Conservation (phyloP, 768 basidiomycete species). For the Ramaria rubella region DNA sequence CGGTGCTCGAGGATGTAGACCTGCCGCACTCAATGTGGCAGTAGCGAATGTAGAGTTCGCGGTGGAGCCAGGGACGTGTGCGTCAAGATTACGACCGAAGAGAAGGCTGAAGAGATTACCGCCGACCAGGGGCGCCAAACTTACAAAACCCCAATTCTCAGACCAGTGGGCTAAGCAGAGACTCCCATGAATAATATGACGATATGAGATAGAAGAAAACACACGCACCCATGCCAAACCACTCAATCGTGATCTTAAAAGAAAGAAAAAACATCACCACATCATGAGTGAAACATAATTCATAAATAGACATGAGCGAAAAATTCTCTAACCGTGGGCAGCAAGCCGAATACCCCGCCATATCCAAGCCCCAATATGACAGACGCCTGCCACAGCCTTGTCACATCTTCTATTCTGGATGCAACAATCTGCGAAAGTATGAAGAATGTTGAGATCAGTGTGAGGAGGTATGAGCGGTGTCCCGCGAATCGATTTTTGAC, state of each 20-base stretch:
- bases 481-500: constrained; percentile 46
- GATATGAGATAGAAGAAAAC: background rate
- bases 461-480: constrained; percentile 66
- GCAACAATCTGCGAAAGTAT: constrained; percentile 65
- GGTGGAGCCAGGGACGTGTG: constrained; percentile 39
- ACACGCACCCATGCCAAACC: constrained; percentile 53
- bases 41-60: background rate
- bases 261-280: background rate
- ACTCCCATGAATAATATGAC: background rate
- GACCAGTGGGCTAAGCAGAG: constrained; percentile 53
- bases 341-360: constrained; percentile 29
- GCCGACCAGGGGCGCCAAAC: constrained; percentile 61
- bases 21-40: background rate
- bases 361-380: constrained; percentile 50
- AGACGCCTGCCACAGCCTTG: constrained; percentile 58
- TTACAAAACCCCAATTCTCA: constrained; percentile 82
- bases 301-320: background rate
- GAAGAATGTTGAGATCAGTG: constrained; percentile 59
- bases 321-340: constrained; percentile 26
- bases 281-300: background rate
- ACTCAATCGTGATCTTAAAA: constrained; percentile 62
- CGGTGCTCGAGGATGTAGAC: background rate
- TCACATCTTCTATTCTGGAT: constrained; percentile 47
- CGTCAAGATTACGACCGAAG: constrained; percentile 77
- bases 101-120: constrained; percentile 80